Conservation (phyloP, 2,329 filamentous ascomycete species). For the Didymella keratinophila region DNA sequence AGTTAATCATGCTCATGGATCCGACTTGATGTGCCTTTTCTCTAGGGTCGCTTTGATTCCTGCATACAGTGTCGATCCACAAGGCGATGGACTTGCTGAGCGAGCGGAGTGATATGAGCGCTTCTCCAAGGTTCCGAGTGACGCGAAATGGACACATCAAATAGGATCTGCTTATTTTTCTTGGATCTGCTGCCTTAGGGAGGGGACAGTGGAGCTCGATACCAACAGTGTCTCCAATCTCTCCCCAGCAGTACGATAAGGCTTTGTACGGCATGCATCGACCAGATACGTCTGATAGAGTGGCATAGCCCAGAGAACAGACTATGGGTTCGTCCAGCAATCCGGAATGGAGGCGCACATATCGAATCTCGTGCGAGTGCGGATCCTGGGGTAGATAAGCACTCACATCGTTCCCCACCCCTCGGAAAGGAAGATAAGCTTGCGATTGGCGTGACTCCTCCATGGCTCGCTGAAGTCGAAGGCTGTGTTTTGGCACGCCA, state of each 20-base stretch:
- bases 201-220: too few relatives aligned
- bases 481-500: too few relatives aligned
- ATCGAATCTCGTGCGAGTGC: background rate
- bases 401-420: background rate
- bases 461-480: too few relatives aligned
- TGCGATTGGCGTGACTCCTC: too few relatives aligned
- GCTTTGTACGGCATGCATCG: background rate
- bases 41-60: background rate
- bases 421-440: background rate
- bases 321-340: too few relatives aligned
- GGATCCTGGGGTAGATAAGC: background rate
- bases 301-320: too few relatives aligned
- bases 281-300: too few relatives aligned
- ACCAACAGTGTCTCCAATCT: background rate
- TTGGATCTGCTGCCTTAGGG: too few relatives aligned
- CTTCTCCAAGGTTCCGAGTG: background rate
- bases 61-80: background rate
- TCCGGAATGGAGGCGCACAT: too few relatives aligned
- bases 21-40: background rate
- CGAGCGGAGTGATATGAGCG: too few relatives aligned
- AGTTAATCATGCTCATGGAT: background rate
- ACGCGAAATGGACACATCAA: background rate
- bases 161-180: too few relatives aligned
- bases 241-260: background rate
- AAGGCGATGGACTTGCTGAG: too few relatives aligned